Evolutionary conservation across 2,329 filamentous ascomycete species (phyloP).

Genomic region (Talaromyces sp.): DNA sequence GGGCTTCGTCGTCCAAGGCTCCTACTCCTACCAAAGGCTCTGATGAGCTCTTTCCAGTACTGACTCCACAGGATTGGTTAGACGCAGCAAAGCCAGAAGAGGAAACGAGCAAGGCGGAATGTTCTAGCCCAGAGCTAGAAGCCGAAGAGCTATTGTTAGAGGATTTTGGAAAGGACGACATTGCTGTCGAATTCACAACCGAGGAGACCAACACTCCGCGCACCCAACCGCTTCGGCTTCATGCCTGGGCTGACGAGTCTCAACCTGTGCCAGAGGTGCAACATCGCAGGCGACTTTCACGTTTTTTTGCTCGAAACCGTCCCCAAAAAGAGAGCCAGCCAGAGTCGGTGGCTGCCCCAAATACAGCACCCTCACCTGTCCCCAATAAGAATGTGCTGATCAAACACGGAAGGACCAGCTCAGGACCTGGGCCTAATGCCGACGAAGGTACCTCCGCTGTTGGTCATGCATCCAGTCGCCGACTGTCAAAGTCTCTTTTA

Average conservation of each 20-base stretch:
- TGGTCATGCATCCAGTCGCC: constrained; percentile 4
- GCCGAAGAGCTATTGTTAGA: neutral
- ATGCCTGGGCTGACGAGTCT: constrained; percentile 26
- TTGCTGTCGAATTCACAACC: no score
- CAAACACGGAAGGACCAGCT: constrained; percentile 18
- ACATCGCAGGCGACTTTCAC: constrained; percentile 35
- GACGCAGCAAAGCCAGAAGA: constrained; percentile 35
- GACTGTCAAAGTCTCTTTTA: constrained; percentile 32
- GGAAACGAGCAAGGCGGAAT: neutral
- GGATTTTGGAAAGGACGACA: neutral
- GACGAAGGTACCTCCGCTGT: constrained; percentile 2
- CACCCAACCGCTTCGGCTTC: constrained; percentile 32
- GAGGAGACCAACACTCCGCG: constrained; percentile 30
- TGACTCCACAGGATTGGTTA: constrained; percentile 45
- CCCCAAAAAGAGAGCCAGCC: neutral
- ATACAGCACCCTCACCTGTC: constrained; percentile 1
- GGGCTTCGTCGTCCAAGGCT: constrained; percentile 24
- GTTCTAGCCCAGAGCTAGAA: neutral
- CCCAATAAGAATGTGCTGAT: constrained; percentile 11
- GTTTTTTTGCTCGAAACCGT: constrained; percentile 35
- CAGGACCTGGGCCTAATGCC: constrained; percentile 14
- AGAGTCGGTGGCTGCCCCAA: neutral
- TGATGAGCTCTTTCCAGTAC: constrained; percentile 29
- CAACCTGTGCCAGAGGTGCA: constrained; percentile 24
- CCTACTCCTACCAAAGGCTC: constrained; percentile 21